Conservation (phyloP, 1,284 basidiomycete genomes). For the Retiboletus flavoniger region DNA sequence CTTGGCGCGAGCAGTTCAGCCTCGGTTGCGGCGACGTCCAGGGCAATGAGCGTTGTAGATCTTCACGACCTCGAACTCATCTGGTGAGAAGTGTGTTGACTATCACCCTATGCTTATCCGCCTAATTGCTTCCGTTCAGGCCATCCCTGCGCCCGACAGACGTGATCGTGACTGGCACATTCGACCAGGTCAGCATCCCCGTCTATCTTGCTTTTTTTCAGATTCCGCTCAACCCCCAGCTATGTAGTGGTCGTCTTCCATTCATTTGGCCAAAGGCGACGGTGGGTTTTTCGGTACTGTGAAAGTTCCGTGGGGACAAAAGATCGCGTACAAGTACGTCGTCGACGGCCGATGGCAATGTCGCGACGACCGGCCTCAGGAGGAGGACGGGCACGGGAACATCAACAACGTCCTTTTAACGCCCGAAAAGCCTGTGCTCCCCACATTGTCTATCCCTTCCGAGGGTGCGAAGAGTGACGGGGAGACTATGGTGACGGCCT, state of each 20-base stretch:
- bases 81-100: slow-evolving; percentile 40
- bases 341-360: slow-evolving; percentile 73
- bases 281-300: slow-evolving; percentile 58
- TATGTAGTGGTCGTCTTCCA: slow-evolving; percentile 64
- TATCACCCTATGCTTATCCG: not conserved
- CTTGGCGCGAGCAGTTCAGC: slow-evolving; percentile 9
- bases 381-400: slow-evolving; percentile 61
- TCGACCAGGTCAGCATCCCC: slow-evolving; percentile 64
- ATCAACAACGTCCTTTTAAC: slow-evolving; percentile 72
- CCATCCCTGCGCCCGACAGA: slow-evolving; percentile 54
- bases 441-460: slow-evolving; percentile 19
- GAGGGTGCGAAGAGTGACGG: not conserved
- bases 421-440: slow-evolving; percentile 47
- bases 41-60: slow-evolving; percentile 36
- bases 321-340: slow-evolving; percentile 73
- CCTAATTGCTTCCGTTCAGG: slow-evolving; percentile 19
- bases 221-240: slow-evolving; percentile 7
- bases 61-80: slow-evolving; percentile 46
- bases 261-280: slow-evolving; percentile 50
- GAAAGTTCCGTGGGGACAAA: slow-evolving; percentile 61
- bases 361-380: slow-evolving; percentile 56
- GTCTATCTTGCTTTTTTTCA: not conserved
- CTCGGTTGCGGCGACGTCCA: slow-evolving; percentile 23
- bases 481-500: slow-evolving; percentile 29
- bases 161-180: slow-evolving; percentile 73